Conservation (phyloP, 306 rosid genomes). For the Leucaena leucocephala region DNA sequence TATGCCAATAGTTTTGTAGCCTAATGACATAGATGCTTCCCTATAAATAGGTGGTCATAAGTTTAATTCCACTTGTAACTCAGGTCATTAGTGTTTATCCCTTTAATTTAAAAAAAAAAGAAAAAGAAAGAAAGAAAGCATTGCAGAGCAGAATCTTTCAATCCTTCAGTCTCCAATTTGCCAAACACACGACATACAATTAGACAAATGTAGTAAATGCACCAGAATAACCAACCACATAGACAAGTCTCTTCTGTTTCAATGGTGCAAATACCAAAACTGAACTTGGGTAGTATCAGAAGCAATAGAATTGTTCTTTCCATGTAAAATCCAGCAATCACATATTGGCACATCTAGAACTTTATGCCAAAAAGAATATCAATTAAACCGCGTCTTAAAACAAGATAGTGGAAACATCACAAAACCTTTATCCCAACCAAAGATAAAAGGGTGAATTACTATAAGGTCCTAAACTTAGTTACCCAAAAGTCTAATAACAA, state of each 20-base stretch:
- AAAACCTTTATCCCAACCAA: constrained; percentile 5
- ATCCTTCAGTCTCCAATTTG: background rate
- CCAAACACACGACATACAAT: background rate
- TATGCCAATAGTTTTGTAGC: background rate
- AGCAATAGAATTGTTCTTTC: constrained; percentile 25
- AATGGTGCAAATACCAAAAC: constrained; percentile 25
- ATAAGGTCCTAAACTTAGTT: too few relatives aligned
- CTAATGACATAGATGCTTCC: too few relatives aligned
- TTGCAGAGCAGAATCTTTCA: background rate
- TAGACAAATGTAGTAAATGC: constrained; percentile 15
- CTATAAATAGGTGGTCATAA: too few relatives aligned
- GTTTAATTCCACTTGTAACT: too few relatives aligned
- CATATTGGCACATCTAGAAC: constrained; percentile 14
- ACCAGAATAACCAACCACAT: constrained; percentile 28
- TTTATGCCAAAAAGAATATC: constrained; percentile 4
- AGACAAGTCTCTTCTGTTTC: constrained; percentile 15
- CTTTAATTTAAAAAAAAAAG: too few relatives aligned
- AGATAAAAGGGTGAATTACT: background rate
- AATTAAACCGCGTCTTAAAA: constrained; percentile 2
- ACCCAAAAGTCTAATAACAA: too few relatives aligned
- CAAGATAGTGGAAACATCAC: constrained; percentile 9
- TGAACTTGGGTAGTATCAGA: constrained; percentile 12
- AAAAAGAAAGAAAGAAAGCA: background rate
- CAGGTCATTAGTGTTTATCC: too few relatives aligned
- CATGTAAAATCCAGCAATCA: constrained; percentile 22